Base-by-base conservation (phyloP, 208 protist genomes). In the Leishmania martiniquensis region DNA sequence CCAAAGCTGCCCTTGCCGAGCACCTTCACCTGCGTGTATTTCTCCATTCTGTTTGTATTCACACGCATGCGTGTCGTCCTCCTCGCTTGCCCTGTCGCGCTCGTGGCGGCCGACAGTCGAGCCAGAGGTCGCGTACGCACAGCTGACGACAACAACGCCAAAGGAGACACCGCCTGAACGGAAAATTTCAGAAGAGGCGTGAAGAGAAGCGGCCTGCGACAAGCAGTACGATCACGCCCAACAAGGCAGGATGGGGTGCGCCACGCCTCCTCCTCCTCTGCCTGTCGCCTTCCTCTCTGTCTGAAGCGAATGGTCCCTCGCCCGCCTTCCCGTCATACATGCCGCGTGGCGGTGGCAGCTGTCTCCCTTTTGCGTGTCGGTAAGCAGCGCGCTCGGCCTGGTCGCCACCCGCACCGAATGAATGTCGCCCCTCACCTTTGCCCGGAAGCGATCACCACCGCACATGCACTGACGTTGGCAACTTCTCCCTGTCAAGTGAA, bases 1-100 rank as follows among this genome's bases (percentile, higher is more conserved):
- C 96, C 96, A 71, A 98, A 98, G 81, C 91, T 96, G 52, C 96
- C 96, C 74, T 98, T 98, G 29, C 96, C 96, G 13, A 98, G 85
- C 34, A 97, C 91, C 63, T 91, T 95, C 47, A 98, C 4, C 66
- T 92, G 86, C 52, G 78, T 87, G 79, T 98, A 98, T 44, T 93
- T 92, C 72, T 98, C 90, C 93, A 96, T 96, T 5, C 39, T 10
- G 34, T 39, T 66, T 22, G 5, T 42, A 57, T 2, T 1, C 34
- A 44, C 1, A n/a, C 37, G 69, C 20, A 34, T 44, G 69, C 37
- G 49, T 10, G 51, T 45, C 52, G 5, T 4, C 52, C 52, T 29
- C 34, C 29, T 29, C 57, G 13, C 57, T 29, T 17, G 4, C 29
- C 13, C 10, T 62, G n/a, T 62, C 54, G 6, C 55, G 6, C 55